Conservation (phyloP, 306 rosid species). For the Cicer judaicum region DNA sequence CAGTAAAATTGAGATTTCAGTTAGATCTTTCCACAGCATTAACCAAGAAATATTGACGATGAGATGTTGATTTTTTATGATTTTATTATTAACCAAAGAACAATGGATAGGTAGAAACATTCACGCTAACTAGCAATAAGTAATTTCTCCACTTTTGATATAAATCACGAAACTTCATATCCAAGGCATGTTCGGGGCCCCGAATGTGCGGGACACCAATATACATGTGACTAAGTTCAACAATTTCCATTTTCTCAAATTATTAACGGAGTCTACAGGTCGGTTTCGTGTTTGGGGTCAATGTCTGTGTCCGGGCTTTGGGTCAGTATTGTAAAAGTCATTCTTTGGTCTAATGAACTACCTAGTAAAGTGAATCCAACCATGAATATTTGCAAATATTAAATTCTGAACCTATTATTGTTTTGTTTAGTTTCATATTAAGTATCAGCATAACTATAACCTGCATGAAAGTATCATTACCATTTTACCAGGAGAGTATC, state of each 20-base stretch:
- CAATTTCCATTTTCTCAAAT: too few relatives aligned
- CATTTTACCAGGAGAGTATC: constrained; percentile 33
- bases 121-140: background rate
- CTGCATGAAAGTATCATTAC: constrained; percentile 23
- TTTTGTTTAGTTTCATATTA: constrained; percentile 10
- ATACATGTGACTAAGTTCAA: too few relatives aligned
- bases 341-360: constrained; percentile 5
- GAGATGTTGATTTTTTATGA: background rate
- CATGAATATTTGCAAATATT: constrained; percentile 2
- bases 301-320: background rate
- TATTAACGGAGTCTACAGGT: too few relatives aligned
- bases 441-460: constrained; percentile 3
- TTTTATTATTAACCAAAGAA: background rate
- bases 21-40: constrained; percentile 4
- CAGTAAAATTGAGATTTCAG: background rate
- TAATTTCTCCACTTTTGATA: constrained; percentile 27
- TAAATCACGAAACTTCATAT: background rate
- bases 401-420: constrained; percentile 7
- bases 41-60: background rate
- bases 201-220: too few relatives aligned
- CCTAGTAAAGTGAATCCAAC: background rate
- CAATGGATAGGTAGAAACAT: background rate
- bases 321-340: background rate
- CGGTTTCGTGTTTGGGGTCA: too few relatives aligned
- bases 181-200: too few relatives aligned